These are phyloP conservation scores for Diutina catenulata DNA, from an alignment of 1,139 yeast genomes.

Conservation along the genomic window DNA sequence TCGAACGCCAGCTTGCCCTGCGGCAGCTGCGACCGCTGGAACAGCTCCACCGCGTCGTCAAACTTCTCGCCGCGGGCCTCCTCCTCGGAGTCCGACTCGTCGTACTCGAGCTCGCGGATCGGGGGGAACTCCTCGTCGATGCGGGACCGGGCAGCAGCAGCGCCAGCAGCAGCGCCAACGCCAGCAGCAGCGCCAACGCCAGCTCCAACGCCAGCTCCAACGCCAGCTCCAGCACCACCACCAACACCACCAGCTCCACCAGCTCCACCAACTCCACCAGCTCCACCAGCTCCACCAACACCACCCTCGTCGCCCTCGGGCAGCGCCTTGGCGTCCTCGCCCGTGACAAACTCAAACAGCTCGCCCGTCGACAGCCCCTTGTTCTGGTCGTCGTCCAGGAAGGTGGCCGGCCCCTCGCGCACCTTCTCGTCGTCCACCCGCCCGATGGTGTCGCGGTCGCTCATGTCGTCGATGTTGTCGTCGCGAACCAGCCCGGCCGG, in stretches of 20 bases:
- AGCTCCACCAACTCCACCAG: background rate
- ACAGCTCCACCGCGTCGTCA: constrained; percentile 28
- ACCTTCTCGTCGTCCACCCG: constrained; percentile 8
- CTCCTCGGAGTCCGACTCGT: constrained; percentile 38
- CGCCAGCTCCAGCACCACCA: background rate
- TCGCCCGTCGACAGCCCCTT: constrained; percentile 27
- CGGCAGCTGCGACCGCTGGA: background rate
- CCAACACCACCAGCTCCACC: constrained; percentile 10
- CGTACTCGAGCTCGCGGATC: constrained; percentile 17
- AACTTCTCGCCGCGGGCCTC: constrained; percentile 18
- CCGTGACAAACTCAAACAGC: constrained; percentile 41
- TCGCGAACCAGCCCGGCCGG: constrained; percentile 84
- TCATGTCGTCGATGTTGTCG: constrained; percentile 48
- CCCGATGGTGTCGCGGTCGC: constrained; percentile 48
- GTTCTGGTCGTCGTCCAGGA: constrained; percentile 1
- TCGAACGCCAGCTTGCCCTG: constrained; percentile 8
- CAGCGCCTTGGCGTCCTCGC: constrained; percentile 27
- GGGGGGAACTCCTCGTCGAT: constrained; percentile 54
- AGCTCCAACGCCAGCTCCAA: constrained; percentile 3
- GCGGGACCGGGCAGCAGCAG: background rate
- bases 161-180: constrained; percentile 10
- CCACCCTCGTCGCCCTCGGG: background rate
- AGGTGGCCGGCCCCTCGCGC: background rate
- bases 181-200: constrained; percentile 9
- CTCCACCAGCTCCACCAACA: background rate